Percentiles rank a stretch among this genome's conserved stretches.
Evolutionary conservation across 2,329 filamentous ascomycete species (phyloP).

Genomic region (Calonectria pseudoreteaudii): DNA sequence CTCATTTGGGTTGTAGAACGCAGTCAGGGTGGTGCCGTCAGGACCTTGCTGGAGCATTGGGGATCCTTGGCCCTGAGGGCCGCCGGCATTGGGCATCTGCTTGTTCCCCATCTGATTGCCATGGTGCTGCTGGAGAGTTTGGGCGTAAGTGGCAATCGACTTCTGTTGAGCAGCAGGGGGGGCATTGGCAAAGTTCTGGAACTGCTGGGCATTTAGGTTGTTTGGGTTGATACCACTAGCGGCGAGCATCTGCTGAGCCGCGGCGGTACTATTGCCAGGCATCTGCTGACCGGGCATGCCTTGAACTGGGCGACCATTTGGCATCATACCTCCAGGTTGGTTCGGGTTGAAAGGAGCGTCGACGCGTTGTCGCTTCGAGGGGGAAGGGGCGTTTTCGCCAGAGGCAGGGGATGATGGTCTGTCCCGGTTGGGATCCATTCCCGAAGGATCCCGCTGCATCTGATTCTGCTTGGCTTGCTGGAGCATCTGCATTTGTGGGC

Average conservation of each 20-base stretch:
- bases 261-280: slow-evolving; percentile 61
- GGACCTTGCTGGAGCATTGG: slow-evolving; percentile 83
- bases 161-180: slow-evolving; percentile 78
- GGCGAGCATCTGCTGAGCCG: slow-evolving; percentile 71
- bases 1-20: slow-evolving; percentile 73
- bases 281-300: slow-evolving; percentile 80
- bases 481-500: slow-evolving; percentile 78
- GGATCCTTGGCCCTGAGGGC: slow-evolving; percentile 81
- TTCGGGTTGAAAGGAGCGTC: slow-evolving; percentile 79
- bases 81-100: slow-evolving; percentile 78
- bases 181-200: slow-evolving; percentile 71
- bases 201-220: slow-evolving; percentile 80
- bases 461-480: slow-evolving; percentile 79
- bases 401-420: slow-evolving; percentile 85
- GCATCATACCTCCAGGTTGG: slow-evolving; percentile 74
- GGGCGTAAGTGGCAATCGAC: slow-evolving; percentile 88
- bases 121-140: slow-evolving; percentile 86
- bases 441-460: slow-evolving; percentile 89
- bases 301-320: slow-evolving; percentile 77
- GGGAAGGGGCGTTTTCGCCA: slow-evolving; percentile 89
- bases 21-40: slow-evolving; percentile 68
- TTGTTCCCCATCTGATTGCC: slow-evolving; percentile 84
- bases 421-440: slow-evolving; percentile 86
- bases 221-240: slow-evolving; percentile 81
- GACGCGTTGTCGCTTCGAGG: slow-evolving; percentile 88